These are phyloP conservation scores for Pleurotus platypus DNA, from an alignment of 768 basidiomycete species.

Conservation along the genomic window DNA sequence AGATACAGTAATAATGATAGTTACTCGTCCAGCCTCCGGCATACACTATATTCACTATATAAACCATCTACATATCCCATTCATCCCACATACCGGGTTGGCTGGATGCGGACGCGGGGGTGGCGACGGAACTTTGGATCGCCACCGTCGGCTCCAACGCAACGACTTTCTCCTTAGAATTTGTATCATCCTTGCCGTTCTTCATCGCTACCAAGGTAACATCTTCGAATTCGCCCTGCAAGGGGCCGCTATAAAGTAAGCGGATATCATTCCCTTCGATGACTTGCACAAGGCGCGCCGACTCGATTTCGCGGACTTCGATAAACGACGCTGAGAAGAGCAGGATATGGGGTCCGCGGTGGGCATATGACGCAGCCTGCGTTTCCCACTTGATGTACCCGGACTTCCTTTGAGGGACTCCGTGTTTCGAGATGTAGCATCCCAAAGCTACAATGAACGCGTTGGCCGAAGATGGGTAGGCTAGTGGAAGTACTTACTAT, in stretches of 20 bases:
- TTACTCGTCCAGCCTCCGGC: not conserved
- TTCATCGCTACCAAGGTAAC: conserved; percentile 63
- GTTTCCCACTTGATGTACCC: conserved; percentile 80
- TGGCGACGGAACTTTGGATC: not conserved
- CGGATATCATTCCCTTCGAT: conserved; percentile 72
- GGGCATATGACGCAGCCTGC: conserved; percentile 56
- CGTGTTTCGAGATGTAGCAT: conserved; percentile 71
- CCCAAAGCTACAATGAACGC: conserved; percentile 51
- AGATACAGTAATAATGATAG: too few relatives aligned
- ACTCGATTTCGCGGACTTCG: conserved; percentile 64
- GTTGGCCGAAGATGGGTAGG: conserved; percentile 2
- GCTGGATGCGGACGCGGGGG: not conserved
- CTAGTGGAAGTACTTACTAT: conserved; percentile 43
- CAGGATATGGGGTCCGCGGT: conserved; percentile 60
- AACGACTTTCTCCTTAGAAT: not conserved
- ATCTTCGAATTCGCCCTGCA: conserved; percentile 31
- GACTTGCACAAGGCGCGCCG: conserved; percentile 77
- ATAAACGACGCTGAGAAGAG: conserved; percentile 75
- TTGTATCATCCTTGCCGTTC: not conserved
- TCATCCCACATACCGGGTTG: conserved; percentile 1
- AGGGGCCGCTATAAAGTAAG: conserved; percentile 47
- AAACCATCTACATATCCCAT: conserved; percentile 5
- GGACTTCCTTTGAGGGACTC: conserved; percentile 55
- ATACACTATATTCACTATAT: not conserved
- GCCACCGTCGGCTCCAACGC: conserved; percentile 1